A percentile compares a stretch with the other conserved stretches of the same genome.
Conservation (phyloP, 345 rosid genomes). For the Boechera stricta region DNA sequence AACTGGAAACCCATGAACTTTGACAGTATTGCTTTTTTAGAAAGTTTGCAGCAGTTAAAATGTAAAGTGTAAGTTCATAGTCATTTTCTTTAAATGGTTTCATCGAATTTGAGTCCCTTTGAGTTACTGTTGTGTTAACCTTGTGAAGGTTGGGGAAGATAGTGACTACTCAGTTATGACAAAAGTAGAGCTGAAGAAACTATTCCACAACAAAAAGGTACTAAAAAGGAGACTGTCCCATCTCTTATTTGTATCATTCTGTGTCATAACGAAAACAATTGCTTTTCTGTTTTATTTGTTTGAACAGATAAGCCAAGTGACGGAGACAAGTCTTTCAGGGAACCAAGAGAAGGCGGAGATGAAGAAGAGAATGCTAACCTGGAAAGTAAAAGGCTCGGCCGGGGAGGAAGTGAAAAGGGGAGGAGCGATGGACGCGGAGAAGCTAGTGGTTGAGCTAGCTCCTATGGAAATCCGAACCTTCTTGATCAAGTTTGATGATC, state of each 20-base stretch:
- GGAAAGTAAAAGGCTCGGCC: slow-evolving; percentile 65
- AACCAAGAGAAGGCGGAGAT: slow-evolving; percentile 80
- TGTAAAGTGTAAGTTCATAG: background rate
- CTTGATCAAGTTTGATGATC: slow-evolving; percentile 43
- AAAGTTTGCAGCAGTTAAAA: background rate
- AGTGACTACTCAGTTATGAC: slow-evolving; percentile 75
- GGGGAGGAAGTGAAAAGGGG: slow-evolving; percentile 59
- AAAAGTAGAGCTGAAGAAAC: slow-evolving; percentile 72
- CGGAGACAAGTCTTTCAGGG: slow-evolving; percentile 78
- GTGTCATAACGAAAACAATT: background rate
- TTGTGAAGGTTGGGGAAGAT: slow-evolving; percentile 75
- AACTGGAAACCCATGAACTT: background rate
- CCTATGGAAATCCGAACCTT: slow-evolving; percentile 97
- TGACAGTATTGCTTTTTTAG: background rate
- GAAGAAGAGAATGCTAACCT: slow-evolving; percentile 78
- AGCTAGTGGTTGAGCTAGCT: slow-evolving; percentile 78
- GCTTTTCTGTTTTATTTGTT: slow-evolving; percentile 2
- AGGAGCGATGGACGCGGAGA: slow-evolving; percentile 55
- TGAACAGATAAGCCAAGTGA: slow-evolving; percentile 63
- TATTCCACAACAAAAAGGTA: slow-evolving; percentile 78
- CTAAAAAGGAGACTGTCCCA: background rate
- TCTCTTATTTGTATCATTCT: slow-evolving; percentile 9
- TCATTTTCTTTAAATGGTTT: background rate
- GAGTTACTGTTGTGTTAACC: slow-evolving; percentile 16
- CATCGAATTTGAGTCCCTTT: background rate